phyloP scores from a whole-genome alignment of 306 rosid genomes.

The Nissolia schottii region DNA sequence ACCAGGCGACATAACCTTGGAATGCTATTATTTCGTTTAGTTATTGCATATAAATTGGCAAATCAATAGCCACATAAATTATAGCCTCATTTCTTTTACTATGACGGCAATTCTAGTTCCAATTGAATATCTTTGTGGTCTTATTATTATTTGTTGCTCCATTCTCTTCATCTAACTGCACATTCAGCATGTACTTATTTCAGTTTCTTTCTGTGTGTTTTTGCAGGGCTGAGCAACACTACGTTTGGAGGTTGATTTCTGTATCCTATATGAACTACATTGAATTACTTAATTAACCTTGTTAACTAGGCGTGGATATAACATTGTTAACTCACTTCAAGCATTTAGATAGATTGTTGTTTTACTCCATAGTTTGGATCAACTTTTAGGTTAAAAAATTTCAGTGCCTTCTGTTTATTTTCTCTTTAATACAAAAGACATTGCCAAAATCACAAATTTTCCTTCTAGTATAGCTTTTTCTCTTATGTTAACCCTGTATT shows the following conservation, averaged over 20 bases:
- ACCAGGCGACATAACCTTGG: neutral
- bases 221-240: constrained; percentile 81
- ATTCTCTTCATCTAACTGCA: neutral
- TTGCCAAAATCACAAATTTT: neutral
- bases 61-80: neutral
- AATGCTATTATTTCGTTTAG: neutral
- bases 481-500: neutral
- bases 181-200: constrained; percentile 26
- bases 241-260: constrained; percentile 83
- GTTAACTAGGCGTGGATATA: neutral
- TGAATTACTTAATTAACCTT: neutral
- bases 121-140: neutral
- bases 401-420: neutral
- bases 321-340: neutral
- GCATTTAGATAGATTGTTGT: neutral
- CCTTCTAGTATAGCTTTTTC: neutral
- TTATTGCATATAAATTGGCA: neutral
- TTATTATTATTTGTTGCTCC: neutral
- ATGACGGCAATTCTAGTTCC: neutral
- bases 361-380: neutral
- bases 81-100: neutral
- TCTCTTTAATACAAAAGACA: neutral
- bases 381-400: constrained; percentile 7
- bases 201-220: constrained; percentile 24
- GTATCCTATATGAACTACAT: neutral